Percentiles rank a stretch among this genome's conserved stretches.
These are phyloP conservation scores for Leccinum pellstonianum DNA, from an alignment of 768 basidiomycete species.

Conservation along the genomic window DNA sequence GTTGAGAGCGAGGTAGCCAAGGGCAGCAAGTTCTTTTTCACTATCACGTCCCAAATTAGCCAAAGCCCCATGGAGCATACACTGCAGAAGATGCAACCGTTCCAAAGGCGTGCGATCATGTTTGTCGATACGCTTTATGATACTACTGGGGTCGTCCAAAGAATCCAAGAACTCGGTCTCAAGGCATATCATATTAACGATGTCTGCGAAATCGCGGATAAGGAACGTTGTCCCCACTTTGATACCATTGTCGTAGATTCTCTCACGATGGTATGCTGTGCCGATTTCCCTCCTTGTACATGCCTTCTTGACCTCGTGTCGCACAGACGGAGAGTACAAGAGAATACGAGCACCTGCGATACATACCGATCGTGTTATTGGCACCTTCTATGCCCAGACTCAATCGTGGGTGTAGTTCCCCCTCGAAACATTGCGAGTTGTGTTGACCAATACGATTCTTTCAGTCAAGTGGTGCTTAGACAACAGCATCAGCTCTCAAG, in stretches of 20 bases:
- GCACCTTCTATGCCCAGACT: slow-evolving; percentile 75
- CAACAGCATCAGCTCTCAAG: slow-evolving; percentile 93
- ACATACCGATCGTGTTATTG: slow-evolving; percentile 92
- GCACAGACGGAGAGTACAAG: slow-evolving; percentile 82
- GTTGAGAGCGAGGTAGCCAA: slow-evolving; percentile 92
- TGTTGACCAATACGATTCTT: slow-evolving; percentile 10
- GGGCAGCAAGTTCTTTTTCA: slow-evolving; percentile 96
- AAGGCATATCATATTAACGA: slow-evolving; percentile 73
- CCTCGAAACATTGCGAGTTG: neutral
- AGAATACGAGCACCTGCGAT: slow-evolving; percentile 91
- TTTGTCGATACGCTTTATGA: slow-evolving; percentile 87
- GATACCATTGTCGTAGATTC: slow-evolving; percentile 97
- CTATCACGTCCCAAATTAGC: slow-evolving; percentile 83
- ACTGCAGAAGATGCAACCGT: slow-evolving; percentile 79
- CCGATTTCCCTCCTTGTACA: neutral
- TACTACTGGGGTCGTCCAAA: slow-evolving; percentile 67
- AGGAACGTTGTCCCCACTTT: slow-evolving; percentile 80
- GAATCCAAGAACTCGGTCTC: slow-evolving; percentile 78
- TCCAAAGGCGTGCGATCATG: slow-evolving; percentile 83
- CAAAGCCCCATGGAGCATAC: slow-evolving; percentile 71
- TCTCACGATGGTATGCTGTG: slow-evolving; percentile 66
- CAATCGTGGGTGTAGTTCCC: slow-evolving; percentile 53
- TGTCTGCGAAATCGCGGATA: slow-evolving; percentile 78
- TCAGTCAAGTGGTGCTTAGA: slow-evolving; percentile 95
- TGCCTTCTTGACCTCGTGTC: slow-evolving; percentile 18